These are phyloP conservation scores for Auriscalpium orientale DNA, from an alignment of 768 basidiomycete genomes.

Conservation along the genomic window DNA sequence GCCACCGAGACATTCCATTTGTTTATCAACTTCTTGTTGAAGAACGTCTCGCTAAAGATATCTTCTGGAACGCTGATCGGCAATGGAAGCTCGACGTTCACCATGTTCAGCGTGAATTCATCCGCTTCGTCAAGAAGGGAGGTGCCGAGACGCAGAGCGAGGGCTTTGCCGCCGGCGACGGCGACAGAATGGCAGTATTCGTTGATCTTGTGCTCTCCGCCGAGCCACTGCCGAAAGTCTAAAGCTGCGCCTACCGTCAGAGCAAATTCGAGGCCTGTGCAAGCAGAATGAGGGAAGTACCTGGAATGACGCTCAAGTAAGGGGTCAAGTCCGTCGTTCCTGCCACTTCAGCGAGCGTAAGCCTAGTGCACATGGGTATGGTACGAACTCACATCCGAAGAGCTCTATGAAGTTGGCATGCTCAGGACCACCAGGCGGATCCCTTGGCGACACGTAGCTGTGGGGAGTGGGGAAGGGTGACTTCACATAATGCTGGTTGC, in stretches of 20 bases:
- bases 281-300: conserved; percentile 24
- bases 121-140: conserved; percentile 46
- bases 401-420: conserved; percentile 38
- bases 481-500: conserved; percentile 58
- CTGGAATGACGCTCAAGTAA: conserved; percentile 45
- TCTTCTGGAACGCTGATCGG: conserved; percentile 17
- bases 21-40: conserved; percentile 20
- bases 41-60: conserved; percentile 7
- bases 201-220: conserved; percentile 69
- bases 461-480: conserved; percentile 51
- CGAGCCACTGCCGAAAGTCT: conserved; percentile 64
- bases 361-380: neutral
- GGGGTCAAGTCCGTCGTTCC: conserved; percentile 53
- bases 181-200: conserved; percentile 66
- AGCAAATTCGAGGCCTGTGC: neutral
- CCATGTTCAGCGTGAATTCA: conserved; percentile 67
- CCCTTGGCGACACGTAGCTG: conserved; percentile 41
- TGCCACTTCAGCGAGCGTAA: conserved; percentile 37
- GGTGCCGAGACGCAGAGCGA: conserved; percentile 58
- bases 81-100: conserved; percentile 38
- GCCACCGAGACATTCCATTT: conserved; percentile 24
- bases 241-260: conserved; percentile 36
- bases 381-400: conserved; percentile 40
- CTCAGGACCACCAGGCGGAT: conserved; percentile 24
- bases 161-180: conserved; percentile 49